These are phyloP conservation scores for Mortierella sp. DNA, from an alignment of 371 early-diverging fungal species.

Conservation along the genomic window DNA sequence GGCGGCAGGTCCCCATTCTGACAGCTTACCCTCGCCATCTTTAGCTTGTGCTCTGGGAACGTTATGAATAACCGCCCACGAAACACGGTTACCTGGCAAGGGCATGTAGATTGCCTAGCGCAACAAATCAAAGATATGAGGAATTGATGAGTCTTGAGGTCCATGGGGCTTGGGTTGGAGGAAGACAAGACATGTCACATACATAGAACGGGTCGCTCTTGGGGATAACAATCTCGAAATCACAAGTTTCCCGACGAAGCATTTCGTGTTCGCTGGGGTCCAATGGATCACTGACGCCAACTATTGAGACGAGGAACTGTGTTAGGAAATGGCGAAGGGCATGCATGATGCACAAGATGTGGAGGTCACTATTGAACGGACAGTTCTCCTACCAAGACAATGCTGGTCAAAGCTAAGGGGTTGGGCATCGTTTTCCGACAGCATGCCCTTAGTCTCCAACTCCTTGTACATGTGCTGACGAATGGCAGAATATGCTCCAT, in stretches of 20 bases:
- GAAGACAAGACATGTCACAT: neutral
- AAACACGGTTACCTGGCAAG: conserved; percentile 31
- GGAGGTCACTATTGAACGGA: neutral
- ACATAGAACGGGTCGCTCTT: conserved; percentile 51
- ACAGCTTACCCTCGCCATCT: conserved; percentile 26
- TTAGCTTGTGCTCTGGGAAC: conserved; percentile 26
- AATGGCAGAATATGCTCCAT: conserved; percentile 43
- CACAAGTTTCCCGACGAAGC: conserved; percentile 29
- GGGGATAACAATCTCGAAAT: conserved; percentile 50
- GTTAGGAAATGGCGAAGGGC: too few species aligned
- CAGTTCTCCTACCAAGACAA: conserved; percentile 30
- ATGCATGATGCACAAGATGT: neutral
- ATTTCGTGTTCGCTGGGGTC: conserved; percentile 39
- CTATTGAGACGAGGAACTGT: conserved; percentile 2
- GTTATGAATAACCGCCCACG: conserved; percentile 52
- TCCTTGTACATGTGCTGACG: conserved; percentile 33
- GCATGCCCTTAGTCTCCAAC: conserved; percentile 23
- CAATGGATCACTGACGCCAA: conserved; percentile 48
- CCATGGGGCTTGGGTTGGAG: too few species aligned
- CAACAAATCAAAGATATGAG: neutral
- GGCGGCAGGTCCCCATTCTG: conserved; percentile 51
- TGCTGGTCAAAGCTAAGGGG: conserved; percentile 46
- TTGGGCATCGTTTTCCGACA: conserved; percentile 26
- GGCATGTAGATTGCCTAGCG: conserved; percentile 50
- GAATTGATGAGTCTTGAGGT: neutral